Evolutionary conservation across 768 basidiomycete genomes (phyloP), one percentile per base, ranked within the genome.

Genomic region (Fomitopsis serialis): DNA sequence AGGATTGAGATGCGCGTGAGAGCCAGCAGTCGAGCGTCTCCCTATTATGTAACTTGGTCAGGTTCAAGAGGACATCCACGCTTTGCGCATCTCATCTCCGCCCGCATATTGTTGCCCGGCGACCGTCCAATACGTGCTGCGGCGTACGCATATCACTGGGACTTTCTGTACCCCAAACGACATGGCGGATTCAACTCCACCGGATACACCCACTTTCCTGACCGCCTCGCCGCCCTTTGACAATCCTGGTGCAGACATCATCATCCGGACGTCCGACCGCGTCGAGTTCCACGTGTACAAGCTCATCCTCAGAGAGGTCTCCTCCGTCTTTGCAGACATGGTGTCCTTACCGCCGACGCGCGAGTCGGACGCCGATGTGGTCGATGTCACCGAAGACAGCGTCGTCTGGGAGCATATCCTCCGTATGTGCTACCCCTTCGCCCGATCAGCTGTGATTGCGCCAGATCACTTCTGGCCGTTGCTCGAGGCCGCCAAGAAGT

Each of bases 401-500:
- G n/a, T 3, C 10, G 25, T 27, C 12, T 22, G 29, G 22, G 50
- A 44, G 7, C 25, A 23, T 8, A 17, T 52, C 8, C 40, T 52
- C 11, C 50, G 43, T 5, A 15, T 52, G 10, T 52, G 40, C 25
- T 52, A 52, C 42, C 42, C 50, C 42, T 19, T 50, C 13, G 49
- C 29, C 8, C 47, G 10, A 9, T 9, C 24, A 11, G 47, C 27
- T 8, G 23, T n/a, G 10, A 48, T 87, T n/a, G 15, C 34, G 9
- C 8, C 8, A 35, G 78, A 84, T 54, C 74, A 79, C 7, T 71
- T 87, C 32, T 68, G 71, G 15, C 63, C 68, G 21, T 61, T 85
- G 32, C 70, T 87, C 21, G 67, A 62, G 19, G 77, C 78, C 0
- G 81, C 85, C 3, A 59, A 71, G 63, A 88, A 89, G 63, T 88